Conservation (phyloP, 2,329 filamentous ascomycete genomes). For the Alternaria alternata region DNA sequence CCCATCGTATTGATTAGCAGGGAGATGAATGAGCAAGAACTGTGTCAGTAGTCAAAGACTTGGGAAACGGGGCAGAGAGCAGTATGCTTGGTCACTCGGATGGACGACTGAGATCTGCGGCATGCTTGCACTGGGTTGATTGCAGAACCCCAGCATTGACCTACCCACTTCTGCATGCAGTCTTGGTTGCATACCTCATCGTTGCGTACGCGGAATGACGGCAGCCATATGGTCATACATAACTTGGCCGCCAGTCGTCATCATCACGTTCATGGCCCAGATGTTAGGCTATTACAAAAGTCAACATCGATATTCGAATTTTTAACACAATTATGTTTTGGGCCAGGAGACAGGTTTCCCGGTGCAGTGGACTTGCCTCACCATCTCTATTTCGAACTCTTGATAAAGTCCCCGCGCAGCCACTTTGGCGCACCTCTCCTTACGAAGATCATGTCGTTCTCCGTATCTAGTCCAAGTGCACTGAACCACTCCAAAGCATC, state of each 20-base stretch:
- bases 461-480: conserved; percentile 13
- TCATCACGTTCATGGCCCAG: background rate
- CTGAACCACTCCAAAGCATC: conserved; percentile 16
- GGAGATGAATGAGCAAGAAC: background rate
- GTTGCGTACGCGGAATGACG: background rate
- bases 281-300: background rate
- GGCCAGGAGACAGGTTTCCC: background rate
- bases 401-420: conserved; percentile 17
- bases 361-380: background rate
- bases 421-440: conserved; percentile 16
- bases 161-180: background rate
- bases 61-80: background rate
- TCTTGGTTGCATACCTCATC: background rate
- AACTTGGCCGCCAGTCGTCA: background rate
- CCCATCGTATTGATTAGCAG: background rate
- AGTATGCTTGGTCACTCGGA: background rate
- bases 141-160: background rate
- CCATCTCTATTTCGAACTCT: conserved; percentile 5
- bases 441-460: conserved; percentile 23
- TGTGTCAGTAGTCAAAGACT: background rate
- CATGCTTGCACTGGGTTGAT: background rate
- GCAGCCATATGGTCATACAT: background rate
- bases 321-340: background rate
- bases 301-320: background rate
- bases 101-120: background rate